A percentile compares a stretch with the other conserved stretches of the same genome.
Conservation (phyloP, 176 grass and related monocot genomes). For the Avena insularis region DNA sequence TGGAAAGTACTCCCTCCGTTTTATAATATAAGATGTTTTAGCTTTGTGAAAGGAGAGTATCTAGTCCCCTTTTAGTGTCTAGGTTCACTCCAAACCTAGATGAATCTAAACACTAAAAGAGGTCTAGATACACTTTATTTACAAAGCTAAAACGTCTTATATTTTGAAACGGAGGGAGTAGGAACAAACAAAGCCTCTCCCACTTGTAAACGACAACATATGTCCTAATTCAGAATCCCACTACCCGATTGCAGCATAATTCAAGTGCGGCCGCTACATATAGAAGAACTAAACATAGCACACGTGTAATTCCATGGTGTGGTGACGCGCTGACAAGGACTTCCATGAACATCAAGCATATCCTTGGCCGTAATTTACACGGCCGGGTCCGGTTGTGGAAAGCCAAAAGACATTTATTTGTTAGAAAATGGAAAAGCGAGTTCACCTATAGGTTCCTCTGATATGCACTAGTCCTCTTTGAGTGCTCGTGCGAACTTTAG, state of each 20-base stretch:
- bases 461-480: not conserved
- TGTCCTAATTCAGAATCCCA: constrained; percentile 35
- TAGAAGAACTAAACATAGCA: not conserved
- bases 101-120: no score
- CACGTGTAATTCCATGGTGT: constrained; percentile 31
- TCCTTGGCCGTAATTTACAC: constrained; percentile 21
- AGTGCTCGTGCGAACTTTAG: not conserved
- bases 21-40: no score
- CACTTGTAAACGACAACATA: constrained; percentile 44
- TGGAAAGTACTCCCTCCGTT: not conserved
- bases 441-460: not conserved
- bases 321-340: constrained; percentile 38
- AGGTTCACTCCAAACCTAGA: no score
- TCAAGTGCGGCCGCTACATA: not conserved
- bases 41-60: no score
- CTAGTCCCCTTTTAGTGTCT: no score
- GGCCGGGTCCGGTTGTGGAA: not conserved
- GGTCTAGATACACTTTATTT: no score
- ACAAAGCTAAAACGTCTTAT: no score
- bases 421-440: not conserved
- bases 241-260: constrained; percentile 46
- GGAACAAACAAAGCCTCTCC: constrained; percentile 52
- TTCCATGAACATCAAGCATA: not conserved
- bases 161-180: not conserved
- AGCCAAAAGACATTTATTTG: not conserved